Conservation (phyloP, 106 monocot genomes). For the Vanilla planifolia region DNA sequence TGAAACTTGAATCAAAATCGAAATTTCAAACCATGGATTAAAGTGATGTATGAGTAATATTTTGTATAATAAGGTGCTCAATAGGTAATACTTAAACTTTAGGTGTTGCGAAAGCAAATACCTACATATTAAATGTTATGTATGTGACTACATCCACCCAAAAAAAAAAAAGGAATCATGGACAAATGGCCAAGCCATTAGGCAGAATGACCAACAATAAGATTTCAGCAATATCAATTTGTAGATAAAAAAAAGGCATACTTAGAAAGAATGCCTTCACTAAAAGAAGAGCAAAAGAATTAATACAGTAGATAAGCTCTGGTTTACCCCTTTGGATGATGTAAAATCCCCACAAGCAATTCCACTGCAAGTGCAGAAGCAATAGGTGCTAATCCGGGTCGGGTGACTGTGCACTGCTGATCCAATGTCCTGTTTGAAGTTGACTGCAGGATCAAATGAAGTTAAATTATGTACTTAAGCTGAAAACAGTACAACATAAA, state of each 20-base stretch:
- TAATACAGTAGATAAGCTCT: not conserved
- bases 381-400: constrained; percentile 88
- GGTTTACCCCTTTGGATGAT: constrained; percentile 80
- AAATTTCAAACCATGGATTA: too few species aligned
- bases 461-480: not conserved
- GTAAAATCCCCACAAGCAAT: constrained; percentile 71
- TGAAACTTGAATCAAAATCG: too few species aligned
- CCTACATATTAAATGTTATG: too few species aligned
- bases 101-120: too few species aligned
- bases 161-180: not conserved
- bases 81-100: too few species aligned
- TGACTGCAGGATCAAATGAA: constrained; percentile 47
- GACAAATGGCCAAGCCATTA: not conserved
- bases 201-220: constrained; percentile 4
- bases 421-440: constrained; percentile 91
- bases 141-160: too few species aligned
- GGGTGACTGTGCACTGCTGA: constrained; percentile 97
- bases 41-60: too few species aligned
- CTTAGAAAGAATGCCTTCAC: not conserved
- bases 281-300: not conserved
- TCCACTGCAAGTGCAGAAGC: constrained; percentile 89
- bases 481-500: not conserved
- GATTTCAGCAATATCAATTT: not conserved
- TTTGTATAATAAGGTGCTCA: too few species aligned
- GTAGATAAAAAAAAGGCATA: not conserved